Conservation (phyloP, 148 eudicot genomes). For the Agrostemma githago region DNA sequence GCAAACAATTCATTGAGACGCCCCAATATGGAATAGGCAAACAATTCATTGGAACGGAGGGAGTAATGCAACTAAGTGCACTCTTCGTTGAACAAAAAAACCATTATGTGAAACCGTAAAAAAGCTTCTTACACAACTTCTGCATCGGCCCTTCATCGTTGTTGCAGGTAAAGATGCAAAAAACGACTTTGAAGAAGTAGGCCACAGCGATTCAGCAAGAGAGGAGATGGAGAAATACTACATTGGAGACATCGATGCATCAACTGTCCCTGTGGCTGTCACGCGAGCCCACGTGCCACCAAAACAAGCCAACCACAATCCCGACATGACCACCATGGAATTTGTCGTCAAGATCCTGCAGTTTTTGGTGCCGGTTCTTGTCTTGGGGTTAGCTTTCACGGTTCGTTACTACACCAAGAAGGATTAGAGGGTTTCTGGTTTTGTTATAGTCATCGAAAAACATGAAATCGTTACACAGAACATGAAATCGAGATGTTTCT, state of each 20-base stretch:
- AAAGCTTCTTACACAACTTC: background rate
- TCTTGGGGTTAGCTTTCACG: conserved; percentile 65
- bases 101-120: background rate
- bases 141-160: background rate
- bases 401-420: conserved; percentile 71
- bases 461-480: conserved; percentile 3
- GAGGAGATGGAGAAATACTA: conserved; percentile 61
- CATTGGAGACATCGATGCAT: conserved; percentile 56
- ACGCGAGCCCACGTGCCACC: conserved; percentile 49
- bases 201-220: conserved; percentile 73
- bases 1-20: too few relatives aligned
- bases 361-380: conserved; percentile 60
- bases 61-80: too few relatives aligned
- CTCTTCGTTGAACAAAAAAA: too few relatives aligned
- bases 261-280: conserved; percentile 52
- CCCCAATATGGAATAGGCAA: too few relatives aligned
- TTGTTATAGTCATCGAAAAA: background rate
- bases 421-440: conserved; percentile 30
- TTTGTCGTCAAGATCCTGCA: conserved; percentile 67
- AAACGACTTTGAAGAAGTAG: conserved; percentile 76
- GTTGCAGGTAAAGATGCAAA: conserved; percentile 78
- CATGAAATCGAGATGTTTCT: background rate
- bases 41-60: too few relatives aligned
- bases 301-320: conserved; percentile 48
- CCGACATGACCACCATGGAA: conserved; percentile 44